Conservation (phyloP, 208 protist species). For the Trypanosoma boissoni region DNA sequence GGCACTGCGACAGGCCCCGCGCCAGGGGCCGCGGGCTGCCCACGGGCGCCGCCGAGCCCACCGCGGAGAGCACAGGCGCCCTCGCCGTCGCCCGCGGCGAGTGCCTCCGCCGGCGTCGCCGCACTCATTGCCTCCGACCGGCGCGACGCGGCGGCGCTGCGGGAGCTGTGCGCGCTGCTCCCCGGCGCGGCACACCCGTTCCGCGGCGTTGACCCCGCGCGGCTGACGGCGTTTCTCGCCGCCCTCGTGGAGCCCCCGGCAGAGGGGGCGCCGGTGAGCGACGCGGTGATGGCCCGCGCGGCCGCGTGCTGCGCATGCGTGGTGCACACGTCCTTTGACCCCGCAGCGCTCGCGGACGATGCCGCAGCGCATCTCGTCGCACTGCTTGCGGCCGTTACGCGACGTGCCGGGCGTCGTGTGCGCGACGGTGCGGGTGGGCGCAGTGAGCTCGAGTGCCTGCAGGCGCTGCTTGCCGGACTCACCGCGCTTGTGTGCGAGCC, state of each 20-base stretch:
- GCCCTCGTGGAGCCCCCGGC: neutral
- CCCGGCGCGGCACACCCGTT: neutral
- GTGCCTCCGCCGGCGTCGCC: neutral
- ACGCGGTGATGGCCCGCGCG: conserved; percentile 20
- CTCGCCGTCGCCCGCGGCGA: too few species aligned
- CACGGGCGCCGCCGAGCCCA: too few species aligned
- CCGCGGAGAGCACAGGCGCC: neutral
- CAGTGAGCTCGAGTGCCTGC: conserved; percentile 54
- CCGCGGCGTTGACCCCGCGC: neutral
- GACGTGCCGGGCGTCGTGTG: conserved; percentile 20
- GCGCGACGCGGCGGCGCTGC: neutral
- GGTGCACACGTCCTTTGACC: conserved; percentile 49
- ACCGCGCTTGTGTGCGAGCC: conserved; percentile 37
- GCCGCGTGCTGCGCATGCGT: conserved; percentile 49
- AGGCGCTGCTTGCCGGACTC: conserved; percentile 44
- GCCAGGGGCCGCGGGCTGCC: too few species aligned
- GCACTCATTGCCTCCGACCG: conserved; percentile 7
- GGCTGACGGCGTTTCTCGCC: neutral
- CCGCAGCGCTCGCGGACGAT: conserved; percentile 36
- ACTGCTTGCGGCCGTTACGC: conserved; percentile 38
- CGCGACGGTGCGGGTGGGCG: conserved; percentile 8
- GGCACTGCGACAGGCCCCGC: neutral
- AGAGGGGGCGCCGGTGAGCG: conserved; percentile 1
- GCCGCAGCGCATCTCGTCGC: conserved; percentile 42
- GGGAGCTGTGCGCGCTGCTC: conserved; percentile 16